Conservation (phyloP, 2,329 filamentous ascomycete genomes). For the Periconia sp. region DNA sequence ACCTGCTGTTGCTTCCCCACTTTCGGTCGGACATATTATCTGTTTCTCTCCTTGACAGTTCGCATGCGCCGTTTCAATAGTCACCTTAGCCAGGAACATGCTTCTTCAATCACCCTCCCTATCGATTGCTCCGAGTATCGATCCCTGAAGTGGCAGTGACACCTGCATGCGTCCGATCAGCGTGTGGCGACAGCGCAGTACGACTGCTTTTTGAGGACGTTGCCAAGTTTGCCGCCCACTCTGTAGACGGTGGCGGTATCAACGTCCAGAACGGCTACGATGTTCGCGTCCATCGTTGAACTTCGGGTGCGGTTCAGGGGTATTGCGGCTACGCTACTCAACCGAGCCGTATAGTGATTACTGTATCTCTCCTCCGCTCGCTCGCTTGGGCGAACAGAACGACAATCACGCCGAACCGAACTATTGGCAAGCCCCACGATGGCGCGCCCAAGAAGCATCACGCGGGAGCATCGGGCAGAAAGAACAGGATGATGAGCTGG, state of each 20-base stretch:
- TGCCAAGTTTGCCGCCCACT: not conserved
- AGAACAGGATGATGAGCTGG: not conserved
- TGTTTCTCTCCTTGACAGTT: slow-evolving; percentile 8
- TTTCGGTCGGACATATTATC: slow-evolving; percentile 32
- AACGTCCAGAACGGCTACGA: slow-evolving; percentile 11
- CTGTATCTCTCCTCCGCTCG: not conserved
- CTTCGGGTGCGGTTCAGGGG: slow-evolving; percentile 11
- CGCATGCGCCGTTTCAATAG: slow-evolving; percentile 25
- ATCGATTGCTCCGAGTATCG: slow-evolving; percentile 20
- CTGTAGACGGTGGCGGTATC: slow-evolving; percentile 10
- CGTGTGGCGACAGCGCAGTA: slow-evolving; percentile 6
- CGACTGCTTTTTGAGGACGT: not conserved
- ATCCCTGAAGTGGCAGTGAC: slow-evolving; percentile 16
- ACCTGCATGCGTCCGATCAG: slow-evolving; percentile 28
- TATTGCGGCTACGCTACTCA: slow-evolving; percentile 24
- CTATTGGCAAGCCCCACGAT: not conserved
- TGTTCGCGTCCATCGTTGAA: slow-evolving; percentile 25
- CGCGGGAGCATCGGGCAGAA: not conserved
- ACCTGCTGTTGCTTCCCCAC: slow-evolving; percentile 7
- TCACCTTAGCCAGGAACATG: slow-evolving; percentile 19
- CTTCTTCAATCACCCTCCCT: slow-evolving; percentile 14
- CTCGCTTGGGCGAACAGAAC: slow-evolving; percentile 9
- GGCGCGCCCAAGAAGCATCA: slow-evolving; percentile 6
- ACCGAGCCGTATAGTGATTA: slow-evolving; percentile 18
- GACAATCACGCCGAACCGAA: not conserved